Conservation (phyloP, 1,284 basidiomycete species). For the Pulveroboletus sp. region DNA sequence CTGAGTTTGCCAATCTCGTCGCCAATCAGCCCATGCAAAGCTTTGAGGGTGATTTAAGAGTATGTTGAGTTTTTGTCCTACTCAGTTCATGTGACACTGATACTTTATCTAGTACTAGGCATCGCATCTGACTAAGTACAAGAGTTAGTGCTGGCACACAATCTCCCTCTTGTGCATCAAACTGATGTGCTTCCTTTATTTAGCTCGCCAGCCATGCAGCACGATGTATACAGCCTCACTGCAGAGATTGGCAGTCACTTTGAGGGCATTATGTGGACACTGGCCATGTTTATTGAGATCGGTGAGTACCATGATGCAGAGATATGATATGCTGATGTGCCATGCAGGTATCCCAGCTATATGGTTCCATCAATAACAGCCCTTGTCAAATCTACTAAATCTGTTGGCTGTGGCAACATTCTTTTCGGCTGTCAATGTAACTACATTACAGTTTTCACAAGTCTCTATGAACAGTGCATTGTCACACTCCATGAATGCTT, state of each 20-base stretch:
- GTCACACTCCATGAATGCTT: constrained; percentile 47
- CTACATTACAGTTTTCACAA: constrained; percentile 41
- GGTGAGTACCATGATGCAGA: constrained; percentile 34
- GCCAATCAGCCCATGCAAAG: constrained; percentile 47
- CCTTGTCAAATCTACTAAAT: constrained; percentile 48
- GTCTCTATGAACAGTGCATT: constrained; percentile 26
- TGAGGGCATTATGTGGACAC: constrained; percentile 48
- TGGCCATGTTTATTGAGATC: constrained; percentile 49
- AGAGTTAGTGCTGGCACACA: constrained; percentile 22
- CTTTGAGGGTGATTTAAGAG: constrained; percentile 34
- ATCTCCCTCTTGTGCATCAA: no score
- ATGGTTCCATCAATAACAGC: constrained; percentile 55
- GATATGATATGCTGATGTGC: constrained; percentile 21
- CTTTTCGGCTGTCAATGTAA: constrained; percentile 56
- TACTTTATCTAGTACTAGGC: constrained; percentile 30
- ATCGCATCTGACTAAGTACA: constrained; percentile 33
- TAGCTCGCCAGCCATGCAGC: constrained; percentile 48
- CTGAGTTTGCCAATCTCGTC: constrained; percentile 52
- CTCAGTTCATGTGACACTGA: constrained; percentile 10
- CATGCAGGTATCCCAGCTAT: constrained; percentile 32
- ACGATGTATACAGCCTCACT: constrained; percentile 54
- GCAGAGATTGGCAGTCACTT: constrained; percentile 52
- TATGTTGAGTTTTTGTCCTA: constrained; percentile 15
- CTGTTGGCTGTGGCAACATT: constrained; percentile 58
- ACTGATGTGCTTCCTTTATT: constrained; percentile 10